Conservation (phyloP, 2,329 filamentous ascomycete species). For the Periglandula ipomoeae region DNA sequence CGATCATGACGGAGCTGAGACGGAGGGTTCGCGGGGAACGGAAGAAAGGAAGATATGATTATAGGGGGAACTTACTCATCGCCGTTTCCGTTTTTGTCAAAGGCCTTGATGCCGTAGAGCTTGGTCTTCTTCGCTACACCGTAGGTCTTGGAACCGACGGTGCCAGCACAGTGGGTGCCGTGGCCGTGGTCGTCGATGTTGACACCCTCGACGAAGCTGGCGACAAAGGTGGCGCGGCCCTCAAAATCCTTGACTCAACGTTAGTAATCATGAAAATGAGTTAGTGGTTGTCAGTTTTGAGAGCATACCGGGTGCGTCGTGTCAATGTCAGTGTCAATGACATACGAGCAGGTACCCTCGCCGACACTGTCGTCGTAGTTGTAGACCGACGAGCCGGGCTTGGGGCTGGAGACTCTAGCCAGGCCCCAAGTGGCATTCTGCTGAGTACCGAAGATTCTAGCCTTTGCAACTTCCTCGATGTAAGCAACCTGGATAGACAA, state of each 20-base stretch:
- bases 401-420: constrained; percentile 23
- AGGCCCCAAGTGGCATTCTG: constrained; percentile 22
- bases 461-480: constrained; percentile 26
- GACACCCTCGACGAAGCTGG: constrained; percentile 23
- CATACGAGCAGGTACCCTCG: constrained; percentile 28
- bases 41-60: background rate
- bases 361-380: constrained; percentile 26
- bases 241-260: constrained; percentile 23
- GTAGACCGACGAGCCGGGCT: constrained; percentile 17
- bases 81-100: constrained; percentile 23
- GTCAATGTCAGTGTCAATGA: constrained; percentile 33
- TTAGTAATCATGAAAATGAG: background rate
- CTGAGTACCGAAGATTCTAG: background rate
- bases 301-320: constrained; percentile 23
- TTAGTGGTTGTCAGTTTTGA: background rate
- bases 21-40: background rate
- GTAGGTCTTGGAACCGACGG: constrained; percentile 23
- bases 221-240: constrained; percentile 28
- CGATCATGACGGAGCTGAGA: constrained; percentile 27
- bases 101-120: constrained; percentile 31
- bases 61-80: background rate
- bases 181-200: constrained; percentile 18
- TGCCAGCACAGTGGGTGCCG: constrained; percentile 9
- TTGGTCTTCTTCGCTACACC: constrained; percentile 31
- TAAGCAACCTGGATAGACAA: constrained; percentile 20